Percentiles rank a stretch among this genome's conserved stretches.
phyloP scores from a whole-genome alignment of 2,329 filamentous ascomycete species.

The Colletotrichum incanum region DNA sequence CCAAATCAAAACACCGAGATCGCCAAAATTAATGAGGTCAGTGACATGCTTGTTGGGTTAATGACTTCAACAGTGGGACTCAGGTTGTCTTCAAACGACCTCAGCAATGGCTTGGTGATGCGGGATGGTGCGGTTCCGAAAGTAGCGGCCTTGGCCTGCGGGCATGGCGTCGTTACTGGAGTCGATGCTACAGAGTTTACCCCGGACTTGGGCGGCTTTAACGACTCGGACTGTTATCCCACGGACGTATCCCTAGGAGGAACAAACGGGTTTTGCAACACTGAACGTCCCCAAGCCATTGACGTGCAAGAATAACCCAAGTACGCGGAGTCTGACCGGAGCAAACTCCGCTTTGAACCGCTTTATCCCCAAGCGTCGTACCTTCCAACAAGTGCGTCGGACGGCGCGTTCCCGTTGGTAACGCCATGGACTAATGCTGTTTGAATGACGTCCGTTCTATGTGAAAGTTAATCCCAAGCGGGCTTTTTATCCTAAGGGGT shows the following conservation, averaged over 20 bases:
- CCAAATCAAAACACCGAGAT: background rate
- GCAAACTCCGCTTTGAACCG: too few relatives aligned
- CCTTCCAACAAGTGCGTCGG: background rate
- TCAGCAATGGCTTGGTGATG: background rate
- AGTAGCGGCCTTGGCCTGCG: background rate
- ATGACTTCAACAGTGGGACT: background rate
- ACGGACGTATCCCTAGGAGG: background rate
- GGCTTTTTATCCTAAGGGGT: background rate
- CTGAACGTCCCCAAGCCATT: background rate
- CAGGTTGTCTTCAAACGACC: background rate
- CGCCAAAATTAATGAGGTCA: background rate
- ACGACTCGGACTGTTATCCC: background rate
- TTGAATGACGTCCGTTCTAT: background rate
- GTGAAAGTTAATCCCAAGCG: background rate
- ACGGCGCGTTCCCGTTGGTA: background rate
- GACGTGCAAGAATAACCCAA: background rate
- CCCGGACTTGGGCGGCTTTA: background rate
- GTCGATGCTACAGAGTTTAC: background rate
- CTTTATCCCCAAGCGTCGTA: background rate
- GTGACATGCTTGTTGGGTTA: background rate
- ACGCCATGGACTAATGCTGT: background rate
- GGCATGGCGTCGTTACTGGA: background rate
- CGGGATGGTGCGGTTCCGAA: background rate
- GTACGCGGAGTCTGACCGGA: background rate
- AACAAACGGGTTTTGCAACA: background rate